These are phyloP conservation scores for Scutellaria minor DNA, from an alignment of 257 asterid species.

Conservation along the genomic window DNA sequence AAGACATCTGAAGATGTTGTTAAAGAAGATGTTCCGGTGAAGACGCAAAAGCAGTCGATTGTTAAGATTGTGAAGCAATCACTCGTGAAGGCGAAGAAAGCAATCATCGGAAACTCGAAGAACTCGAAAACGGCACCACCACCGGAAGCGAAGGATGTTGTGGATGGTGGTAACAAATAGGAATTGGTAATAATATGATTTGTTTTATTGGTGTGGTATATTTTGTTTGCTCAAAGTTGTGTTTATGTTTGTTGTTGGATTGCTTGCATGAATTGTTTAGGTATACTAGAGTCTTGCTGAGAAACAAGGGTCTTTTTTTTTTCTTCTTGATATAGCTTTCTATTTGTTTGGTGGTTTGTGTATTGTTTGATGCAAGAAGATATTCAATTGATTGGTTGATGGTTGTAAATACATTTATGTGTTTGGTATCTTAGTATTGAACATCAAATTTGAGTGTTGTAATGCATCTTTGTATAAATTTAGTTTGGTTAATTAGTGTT, in stretches of 20 bases:
- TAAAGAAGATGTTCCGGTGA: slow-evolving; percentile 56
- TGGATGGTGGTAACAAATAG: slow-evolving; percentile 51
- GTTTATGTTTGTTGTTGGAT: slow-evolving; percentile 39
- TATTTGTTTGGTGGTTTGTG: slow-evolving; percentile 53
- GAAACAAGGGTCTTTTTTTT: slow-evolving; percentile 31
- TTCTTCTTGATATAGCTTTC: slow-evolving; percentile 28
- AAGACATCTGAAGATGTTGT: slow-evolving; percentile 43
- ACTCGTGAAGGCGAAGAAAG: slow-evolving; percentile 89
- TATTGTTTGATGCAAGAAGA: slow-evolving; percentile 46
- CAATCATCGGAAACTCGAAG: slow-evolving; percentile 77
- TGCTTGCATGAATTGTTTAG: slow-evolving; percentile 42
- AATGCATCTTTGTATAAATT: neutral
- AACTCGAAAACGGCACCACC: slow-evolving; percentile 58
- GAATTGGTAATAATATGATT: slow-evolving; percentile 41
- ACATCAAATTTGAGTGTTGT: neutral
- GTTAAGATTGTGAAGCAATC: slow-evolving; percentile 86
- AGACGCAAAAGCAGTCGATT: slow-evolving; percentile 66
- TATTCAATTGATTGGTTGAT: slow-evolving; percentile 50
- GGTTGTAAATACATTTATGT: slow-evolving; percentile 44
- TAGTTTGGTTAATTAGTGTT: no score
- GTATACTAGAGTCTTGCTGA: slow-evolving; percentile 40
- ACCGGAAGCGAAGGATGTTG: slow-evolving; percentile 45
- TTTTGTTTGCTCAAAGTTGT: slow-evolving; percentile 36
- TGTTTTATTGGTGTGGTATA: slow-evolving; percentile 50
- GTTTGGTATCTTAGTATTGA: slow-evolving; percentile 16